Percentiles rank a stretch among this genome's conserved stretches.
Evolutionary conservation across 139 green algal species (phyloP).

Genomic region (Chlorella vulgaris): DNA sequence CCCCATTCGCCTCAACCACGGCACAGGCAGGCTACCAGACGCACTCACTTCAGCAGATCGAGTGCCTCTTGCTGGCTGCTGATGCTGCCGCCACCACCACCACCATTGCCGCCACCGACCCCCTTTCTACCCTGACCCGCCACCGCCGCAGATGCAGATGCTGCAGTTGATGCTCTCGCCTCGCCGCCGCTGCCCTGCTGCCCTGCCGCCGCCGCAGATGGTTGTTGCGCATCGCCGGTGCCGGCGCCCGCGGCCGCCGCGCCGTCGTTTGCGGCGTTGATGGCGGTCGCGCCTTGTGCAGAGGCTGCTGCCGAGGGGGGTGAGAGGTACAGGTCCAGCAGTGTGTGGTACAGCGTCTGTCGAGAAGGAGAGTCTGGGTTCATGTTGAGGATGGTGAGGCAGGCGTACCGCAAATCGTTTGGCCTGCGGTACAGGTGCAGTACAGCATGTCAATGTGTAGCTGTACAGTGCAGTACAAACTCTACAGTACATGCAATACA

Average conservation of each 20-base stretch:
- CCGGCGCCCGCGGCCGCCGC: neutral
- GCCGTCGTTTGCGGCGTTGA: neutral
- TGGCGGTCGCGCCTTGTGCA: neutral
- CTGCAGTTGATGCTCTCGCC: too few relatives aligned
- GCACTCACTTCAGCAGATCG: constrained; percentile 80
- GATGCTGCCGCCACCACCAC: constrained; percentile 7
- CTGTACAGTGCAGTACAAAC: neutral
- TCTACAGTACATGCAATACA: too few relatives aligned
- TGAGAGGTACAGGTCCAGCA: constrained; percentile 89
- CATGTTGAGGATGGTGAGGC: constrained; percentile 74
- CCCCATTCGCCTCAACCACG: too few relatives aligned
- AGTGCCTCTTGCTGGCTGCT: constrained; percentile 68
- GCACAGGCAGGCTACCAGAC: too few relatives aligned
- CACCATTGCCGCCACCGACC: too few relatives aligned
- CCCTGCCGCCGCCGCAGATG: neutral
- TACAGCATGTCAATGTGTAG: neutral
- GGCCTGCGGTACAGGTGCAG: constrained; percentile 49
- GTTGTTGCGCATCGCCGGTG: neutral
- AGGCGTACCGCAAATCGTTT: constrained; percentile 61
- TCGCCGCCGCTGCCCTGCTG: neutral
- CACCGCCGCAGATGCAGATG: too few relatives aligned
- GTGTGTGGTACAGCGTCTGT: constrained; percentile 79
- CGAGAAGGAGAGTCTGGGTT: constrained; percentile 47
- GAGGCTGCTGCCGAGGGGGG: neutral
- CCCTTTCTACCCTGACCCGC: too few relatives aligned